Base-by-base conservation (phyloP, 192 early-diverging fungal genomes). In the Mortierella antarctica region DNA sequence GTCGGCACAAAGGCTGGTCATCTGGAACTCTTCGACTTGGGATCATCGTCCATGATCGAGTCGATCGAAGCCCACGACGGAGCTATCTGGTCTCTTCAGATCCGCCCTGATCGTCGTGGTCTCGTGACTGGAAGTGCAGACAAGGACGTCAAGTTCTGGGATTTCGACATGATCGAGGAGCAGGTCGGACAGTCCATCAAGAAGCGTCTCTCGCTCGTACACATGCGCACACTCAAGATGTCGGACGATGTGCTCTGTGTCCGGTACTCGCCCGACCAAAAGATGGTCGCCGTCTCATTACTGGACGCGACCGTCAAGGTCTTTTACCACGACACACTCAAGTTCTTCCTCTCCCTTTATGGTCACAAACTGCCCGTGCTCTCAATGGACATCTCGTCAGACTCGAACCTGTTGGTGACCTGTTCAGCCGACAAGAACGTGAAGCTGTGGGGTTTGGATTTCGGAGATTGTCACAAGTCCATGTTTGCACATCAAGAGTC, bases 361-460 rank as follows among this genome's bases (percentile, higher is more conserved):
- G 98, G 98, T 10, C 98, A 99, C 84, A 96, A 96, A 80, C 90
- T 99, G 31, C 98, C 98, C 7, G 97, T 98, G n/a, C 86, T 96
- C 47, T 92, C 93, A n/a, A 95, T 99, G 94, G 98, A 99, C 82
- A 99, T 99, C 67, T 97, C 98, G 12, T 96, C 93, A 3, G 98
- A 99, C 83, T 93, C 88, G 73, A 89, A 89, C 31, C 84, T 99
- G 73, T 89, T 99, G 70, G 93, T 93, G 14, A 99, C 97, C 1
- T 95, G 92, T n/a, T 96, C 95, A 6, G 93, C 96, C 1, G 98
- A 99, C 86, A 98, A 99, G 88, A 96, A 95, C 61, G 90, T 99
- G 56, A 99, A 99, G 84, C 86, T 99, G 45, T 99, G 98, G 98
- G 98, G 98, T 42, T 83, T 98, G 67, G 98, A 99, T 86, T 99